Evolutionary conservation across 1,284 basidiomycete genomes (phyloP), one percentile per base, ranked within the genome.

Genomic region (Sutorius eximius): DNA sequence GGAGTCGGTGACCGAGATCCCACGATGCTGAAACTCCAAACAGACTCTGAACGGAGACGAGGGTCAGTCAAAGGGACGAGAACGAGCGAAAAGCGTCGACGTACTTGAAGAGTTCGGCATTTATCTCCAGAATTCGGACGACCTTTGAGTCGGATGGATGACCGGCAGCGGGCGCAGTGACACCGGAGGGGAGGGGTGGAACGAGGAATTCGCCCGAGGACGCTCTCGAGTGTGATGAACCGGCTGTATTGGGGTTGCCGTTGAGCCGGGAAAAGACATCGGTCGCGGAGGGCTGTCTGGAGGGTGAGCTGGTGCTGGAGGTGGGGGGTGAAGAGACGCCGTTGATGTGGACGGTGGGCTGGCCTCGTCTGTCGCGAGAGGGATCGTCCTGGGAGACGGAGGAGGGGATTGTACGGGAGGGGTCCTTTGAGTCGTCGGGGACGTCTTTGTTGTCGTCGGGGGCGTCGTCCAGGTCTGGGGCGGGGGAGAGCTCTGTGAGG

Each of bases 401-500:
- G 11, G 49, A 58, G 4, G 49, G n/a, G 46, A 41, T 44, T 32
- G 20, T 24, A 37, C 48, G 56, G 7, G 54, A 47, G 6, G 44
- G 24, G 5, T 53, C 60, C 16, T 55, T 57, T 15, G 36, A 12
- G 4, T 59, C 60, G 46, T 66, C 67, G n/a, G 57, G 36, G 15
- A 62, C 60, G 42, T 69, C 64, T 50, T 70, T 69, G 54, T 65
- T 61, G 50, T 71, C 66, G 50, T 70, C 65, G 51, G 59, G 51
- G 33, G 66, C 63, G 46, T 81, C 77, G 52, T 75, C 69, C 32
- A 74, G 71, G 64, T 83, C 82, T 45, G 81, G 79, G 0, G 82
- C 77, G 8, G 83, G 82, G 6, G 86, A 86, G 33, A 87, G 80
- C 59, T 87, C 86, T 60, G 83, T 87, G 65, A 88, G 79, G 4